These are phyloP conservation scores for Macaranga tanarius DNA, from an alignment of 441 rosid genomes.

Conservation along the genomic window DNA sequence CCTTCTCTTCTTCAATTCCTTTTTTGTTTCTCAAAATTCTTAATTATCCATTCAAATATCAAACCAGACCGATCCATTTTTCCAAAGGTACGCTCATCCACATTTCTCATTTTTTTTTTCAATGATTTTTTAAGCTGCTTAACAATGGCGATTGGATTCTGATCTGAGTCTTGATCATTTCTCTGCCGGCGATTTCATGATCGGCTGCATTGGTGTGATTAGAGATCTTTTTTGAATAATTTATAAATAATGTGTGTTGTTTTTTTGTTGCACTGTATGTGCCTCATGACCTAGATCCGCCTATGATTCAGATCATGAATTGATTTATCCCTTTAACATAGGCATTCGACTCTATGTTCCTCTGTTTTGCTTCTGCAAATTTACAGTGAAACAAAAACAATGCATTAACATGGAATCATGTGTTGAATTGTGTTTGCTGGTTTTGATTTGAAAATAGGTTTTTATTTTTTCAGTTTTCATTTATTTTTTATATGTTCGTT, in stretches of 20 bases:
- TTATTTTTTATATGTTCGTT: neutral
- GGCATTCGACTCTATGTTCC: neutral
- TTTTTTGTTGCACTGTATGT: slow-evolving; percentile 2
- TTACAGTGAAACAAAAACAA: neutral
- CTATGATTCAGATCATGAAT: neutral
- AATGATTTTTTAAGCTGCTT: neutral
- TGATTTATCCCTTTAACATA: neutral
- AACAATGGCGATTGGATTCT: slow-evolving; percentile 17
- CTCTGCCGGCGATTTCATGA: neutral
- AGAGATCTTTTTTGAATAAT: slow-evolving; percentile 18
- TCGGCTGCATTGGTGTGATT: slow-evolving; percentile 26
- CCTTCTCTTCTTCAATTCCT: slow-evolving; percentile 3
- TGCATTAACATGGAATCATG: neutral
- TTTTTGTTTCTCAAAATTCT: neutral
- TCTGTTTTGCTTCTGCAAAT: neutral
- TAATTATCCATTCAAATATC: neutral
- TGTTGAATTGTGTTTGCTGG: neutral
- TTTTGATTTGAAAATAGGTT: neutral
- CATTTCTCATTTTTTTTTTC: slow-evolving; percentile 4
- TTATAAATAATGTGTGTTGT: neutral
- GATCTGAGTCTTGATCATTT: slow-evolving; percentile 14
- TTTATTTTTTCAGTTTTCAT: slow-evolving; percentile 2
- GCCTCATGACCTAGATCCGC: slow-evolving; percentile 32
- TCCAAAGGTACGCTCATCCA: slow-evolving; percentile 25
- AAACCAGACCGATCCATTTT: slow-evolving; percentile 18